Evolutionary conservation across 257 asterid species (phyloP).

Genomic region (Jaltomata sinuosa): DNA sequence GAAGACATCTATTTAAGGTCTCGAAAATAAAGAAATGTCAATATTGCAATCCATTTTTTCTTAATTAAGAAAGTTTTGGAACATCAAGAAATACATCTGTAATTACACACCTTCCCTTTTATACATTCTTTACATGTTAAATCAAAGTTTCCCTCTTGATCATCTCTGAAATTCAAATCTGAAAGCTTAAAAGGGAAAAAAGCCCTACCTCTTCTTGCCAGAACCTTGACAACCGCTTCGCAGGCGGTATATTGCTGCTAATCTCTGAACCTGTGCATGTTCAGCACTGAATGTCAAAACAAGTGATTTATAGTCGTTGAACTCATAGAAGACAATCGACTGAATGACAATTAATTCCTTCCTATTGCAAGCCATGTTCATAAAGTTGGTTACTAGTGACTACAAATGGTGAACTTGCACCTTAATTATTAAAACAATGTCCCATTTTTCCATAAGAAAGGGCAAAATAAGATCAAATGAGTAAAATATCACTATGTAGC

Average conservation of each 20-base stretch:
- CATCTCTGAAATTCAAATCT: neutral
- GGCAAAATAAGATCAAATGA: neutral
- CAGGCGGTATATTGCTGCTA: slow-evolving; percentile 78
- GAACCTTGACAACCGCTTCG: slow-evolving; percentile 68
- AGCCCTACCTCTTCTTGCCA: slow-evolving; percentile 78
- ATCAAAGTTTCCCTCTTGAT: neutral
- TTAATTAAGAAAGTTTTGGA: neutral
- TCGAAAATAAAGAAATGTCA: neutral
- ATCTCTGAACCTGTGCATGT: slow-evolving; percentile 47
- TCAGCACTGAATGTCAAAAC: neutral
- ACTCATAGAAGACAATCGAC: neutral
- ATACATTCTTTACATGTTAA: neutral
- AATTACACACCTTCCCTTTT: neutral
- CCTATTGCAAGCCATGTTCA: neutral
- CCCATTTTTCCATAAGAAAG: neutral
- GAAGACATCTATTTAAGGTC: neutral
- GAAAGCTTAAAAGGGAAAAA: neutral
- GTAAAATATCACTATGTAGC: neutral
- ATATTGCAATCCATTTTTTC: neutral
- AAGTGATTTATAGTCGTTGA: neutral
- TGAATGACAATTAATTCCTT: neutral
- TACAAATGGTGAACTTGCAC: neutral
- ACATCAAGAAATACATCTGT: neutral
- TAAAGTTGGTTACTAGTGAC: neutral
- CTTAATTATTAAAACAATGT: neutral